These are phyloP conservation scores for Leucocoprinus leucothites DNA, from an alignment of 768 basidiomycete species.

Conservation along the genomic window DNA sequence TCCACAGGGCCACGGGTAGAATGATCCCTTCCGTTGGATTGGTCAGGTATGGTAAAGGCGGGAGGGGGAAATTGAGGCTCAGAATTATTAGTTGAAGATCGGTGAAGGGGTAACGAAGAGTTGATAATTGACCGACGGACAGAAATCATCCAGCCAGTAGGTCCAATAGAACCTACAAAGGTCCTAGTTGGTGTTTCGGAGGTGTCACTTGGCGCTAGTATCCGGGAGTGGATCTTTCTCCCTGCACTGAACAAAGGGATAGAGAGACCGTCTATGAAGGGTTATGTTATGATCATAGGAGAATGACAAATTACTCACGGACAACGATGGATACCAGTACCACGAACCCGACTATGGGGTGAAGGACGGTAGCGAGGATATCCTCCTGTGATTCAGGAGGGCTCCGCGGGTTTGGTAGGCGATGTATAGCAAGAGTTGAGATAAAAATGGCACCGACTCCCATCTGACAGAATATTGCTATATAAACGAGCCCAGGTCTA, in stretches of 20 bases:
- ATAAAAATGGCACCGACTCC: constrained; percentile 93
- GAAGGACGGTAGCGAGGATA: constrained; percentile 64
- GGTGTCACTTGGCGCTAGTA: constrained; percentile 42
- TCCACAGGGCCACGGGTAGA: too few species aligned
- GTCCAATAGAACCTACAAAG: too few species aligned
- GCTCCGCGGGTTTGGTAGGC: constrained; percentile 50
- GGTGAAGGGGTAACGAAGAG: too few species aligned
- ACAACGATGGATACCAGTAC: constrained; percentile 85
- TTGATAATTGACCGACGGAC: too few species aligned
- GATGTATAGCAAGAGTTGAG: constrained; percentile 64
- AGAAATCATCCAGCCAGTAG: too few species aligned
- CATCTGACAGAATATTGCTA: constrained; percentile 53
- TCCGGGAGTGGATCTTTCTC: constrained; percentile 40
- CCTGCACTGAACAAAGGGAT: constrained; percentile 66
- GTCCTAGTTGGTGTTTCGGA: constrained; percentile 2
- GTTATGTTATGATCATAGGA: not conserved
- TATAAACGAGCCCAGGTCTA: not conserved
- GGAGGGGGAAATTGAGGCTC: too few species aligned
- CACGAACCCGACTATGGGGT: constrained; percentile 85
- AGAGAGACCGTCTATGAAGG: constrained; percentile 55
- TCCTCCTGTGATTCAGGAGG: constrained; percentile 73
- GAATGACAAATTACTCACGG: constrained; percentile 43
- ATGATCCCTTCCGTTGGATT: too few species aligned
- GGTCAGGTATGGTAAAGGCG: too few species aligned
- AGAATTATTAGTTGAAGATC: too few species aligned